These are phyloP conservation scores for Balamuthia mandrillaris DNA, from an alignment of 208 protist genomes.

Conservation along the genomic window DNA sequence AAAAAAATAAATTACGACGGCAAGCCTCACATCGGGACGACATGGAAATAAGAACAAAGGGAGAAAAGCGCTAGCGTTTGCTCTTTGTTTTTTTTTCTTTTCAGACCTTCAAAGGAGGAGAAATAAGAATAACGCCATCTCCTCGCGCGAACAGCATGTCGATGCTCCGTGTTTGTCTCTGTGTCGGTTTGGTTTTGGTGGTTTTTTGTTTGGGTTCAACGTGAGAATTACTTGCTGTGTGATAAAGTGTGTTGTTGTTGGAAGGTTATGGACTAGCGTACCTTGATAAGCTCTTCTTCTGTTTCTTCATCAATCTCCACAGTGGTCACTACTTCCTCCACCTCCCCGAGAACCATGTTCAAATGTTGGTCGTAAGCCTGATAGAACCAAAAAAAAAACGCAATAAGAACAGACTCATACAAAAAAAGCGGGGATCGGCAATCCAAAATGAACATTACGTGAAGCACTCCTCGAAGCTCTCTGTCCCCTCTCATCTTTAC, in stretches of 20 bases:
- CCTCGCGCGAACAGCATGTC: slow-evolving; percentile 84
- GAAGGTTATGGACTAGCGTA: slow-evolving; percentile 9
- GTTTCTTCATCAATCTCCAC: slow-evolving; percentile 82
- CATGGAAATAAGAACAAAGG: too few relatives aligned
- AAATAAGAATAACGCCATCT: slow-evolving; percentile 83
- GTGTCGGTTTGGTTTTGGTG: neutral
- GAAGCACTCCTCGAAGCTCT: slow-evolving; percentile 77
- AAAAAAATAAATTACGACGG: too few relatives aligned
- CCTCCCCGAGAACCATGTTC: slow-evolving; percentile 85
- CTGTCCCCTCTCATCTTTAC: slow-evolving; percentile 81
- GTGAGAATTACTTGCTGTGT: neutral
- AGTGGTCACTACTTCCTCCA: slow-evolving; percentile 78
- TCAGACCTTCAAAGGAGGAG: slow-evolving; percentile 76
- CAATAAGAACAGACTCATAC: neutral
- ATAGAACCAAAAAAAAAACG: too few relatives aligned
- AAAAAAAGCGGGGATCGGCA: neutral
- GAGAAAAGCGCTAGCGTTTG: too few relatives aligned
- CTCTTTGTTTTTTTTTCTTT: too few relatives aligned
- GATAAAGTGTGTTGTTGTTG: neutral
- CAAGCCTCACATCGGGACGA: too few relatives aligned
- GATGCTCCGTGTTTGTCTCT: slow-evolving; percentile 67
- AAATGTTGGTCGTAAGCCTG: slow-evolving; percentile 86
- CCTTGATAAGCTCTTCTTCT: slow-evolving; percentile 78
- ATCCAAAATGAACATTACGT: slow-evolving; percentile 69
- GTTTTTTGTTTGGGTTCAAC: neutral